Evolutionary conservation across 345 rosid genomes (phyloP).

Genomic region (Laguncularia racemosa): DNA sequence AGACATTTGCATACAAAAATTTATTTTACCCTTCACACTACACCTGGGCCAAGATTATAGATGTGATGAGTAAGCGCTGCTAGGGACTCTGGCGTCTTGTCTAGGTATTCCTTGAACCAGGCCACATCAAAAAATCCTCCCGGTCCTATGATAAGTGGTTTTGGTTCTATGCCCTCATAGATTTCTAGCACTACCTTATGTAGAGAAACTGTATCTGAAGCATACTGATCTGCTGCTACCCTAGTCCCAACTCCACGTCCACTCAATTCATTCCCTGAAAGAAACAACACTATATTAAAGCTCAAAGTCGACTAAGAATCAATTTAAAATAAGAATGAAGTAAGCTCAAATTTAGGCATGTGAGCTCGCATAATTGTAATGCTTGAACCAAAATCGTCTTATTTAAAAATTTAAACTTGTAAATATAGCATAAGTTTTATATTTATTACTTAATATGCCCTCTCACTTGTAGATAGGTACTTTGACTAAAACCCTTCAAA

Average conservation of each 20-base stretch:
- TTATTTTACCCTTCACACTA: no score
- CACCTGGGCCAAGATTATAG: slow-evolving; percentile 95
- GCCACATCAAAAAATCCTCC: slow-evolving; percentile 75
- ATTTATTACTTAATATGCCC: no score
- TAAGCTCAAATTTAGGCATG: neutral
- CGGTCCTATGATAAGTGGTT: slow-evolving; percentile 73
- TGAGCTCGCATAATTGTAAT: no score
- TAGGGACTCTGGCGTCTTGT: slow-evolving; percentile 37
- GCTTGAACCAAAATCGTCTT: no score
- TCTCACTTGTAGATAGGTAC: no score
- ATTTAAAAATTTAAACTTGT: no score
- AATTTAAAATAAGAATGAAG: neutral
- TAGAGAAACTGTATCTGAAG: slow-evolving; percentile 52
- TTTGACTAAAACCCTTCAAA: no score
- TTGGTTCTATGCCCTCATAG: slow-evolving; percentile 33
- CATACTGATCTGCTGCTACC: slow-evolving; percentile 69
- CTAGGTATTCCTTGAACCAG: slow-evolving; percentile 63
- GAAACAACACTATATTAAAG: neutral
- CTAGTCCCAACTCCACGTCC: slow-evolving; percentile 75
- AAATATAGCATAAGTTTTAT: no score
- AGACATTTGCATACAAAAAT: no score
- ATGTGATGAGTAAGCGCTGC: slow-evolving; percentile 77
- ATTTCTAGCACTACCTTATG: slow-evolving; percentile 35
- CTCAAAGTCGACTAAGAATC: no score
- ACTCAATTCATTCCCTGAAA: slow-evolving; percentile 77